Conservation (phyloP, 257 asterid genomes). For the Solanum chmielewskii region DNA sequence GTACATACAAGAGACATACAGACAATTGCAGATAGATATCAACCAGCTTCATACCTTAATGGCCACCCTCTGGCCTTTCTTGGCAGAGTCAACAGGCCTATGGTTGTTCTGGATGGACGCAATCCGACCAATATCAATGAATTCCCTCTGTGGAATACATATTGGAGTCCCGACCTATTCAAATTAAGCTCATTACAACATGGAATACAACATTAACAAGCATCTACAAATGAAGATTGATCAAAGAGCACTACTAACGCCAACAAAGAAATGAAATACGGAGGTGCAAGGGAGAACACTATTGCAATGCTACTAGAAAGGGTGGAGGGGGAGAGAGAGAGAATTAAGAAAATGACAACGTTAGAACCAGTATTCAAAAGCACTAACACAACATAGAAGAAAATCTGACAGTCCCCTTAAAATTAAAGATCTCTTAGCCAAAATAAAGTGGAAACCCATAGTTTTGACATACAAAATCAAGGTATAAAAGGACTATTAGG, state of each 20-base stretch:
- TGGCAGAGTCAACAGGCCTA: constrained; percentile 80
- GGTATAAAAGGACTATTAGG: neutral
- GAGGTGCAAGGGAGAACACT: neutral
- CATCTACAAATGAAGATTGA: constrained; percentile 4
- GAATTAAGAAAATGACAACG: neutral
- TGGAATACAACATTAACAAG: neutral
- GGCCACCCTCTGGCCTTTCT: constrained; percentile 83
- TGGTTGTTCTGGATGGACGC: constrained; percentile 86
- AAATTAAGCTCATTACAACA: constrained; percentile 34
- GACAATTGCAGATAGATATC: neutral
- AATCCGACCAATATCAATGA: constrained; percentile 78
- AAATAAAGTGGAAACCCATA: neutral
- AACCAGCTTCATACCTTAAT: constrained; percentile 56
- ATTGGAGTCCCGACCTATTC: constrained; percentile 15
- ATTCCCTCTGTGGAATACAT: constrained; percentile 48
- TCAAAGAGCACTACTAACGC: neutral
- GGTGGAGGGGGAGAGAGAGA: neutral
- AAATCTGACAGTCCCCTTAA: neutral
- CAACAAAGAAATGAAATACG: neutral
- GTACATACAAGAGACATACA: neutral
- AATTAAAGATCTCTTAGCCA: neutral
- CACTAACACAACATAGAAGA: neutral
- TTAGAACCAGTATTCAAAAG: neutral
- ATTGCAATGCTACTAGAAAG: neutral
- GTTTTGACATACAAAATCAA: neutral